Base-by-base conservation (phyloP, 164 flowering plant genomes). In the Chimonanthus praecox region DNA sequence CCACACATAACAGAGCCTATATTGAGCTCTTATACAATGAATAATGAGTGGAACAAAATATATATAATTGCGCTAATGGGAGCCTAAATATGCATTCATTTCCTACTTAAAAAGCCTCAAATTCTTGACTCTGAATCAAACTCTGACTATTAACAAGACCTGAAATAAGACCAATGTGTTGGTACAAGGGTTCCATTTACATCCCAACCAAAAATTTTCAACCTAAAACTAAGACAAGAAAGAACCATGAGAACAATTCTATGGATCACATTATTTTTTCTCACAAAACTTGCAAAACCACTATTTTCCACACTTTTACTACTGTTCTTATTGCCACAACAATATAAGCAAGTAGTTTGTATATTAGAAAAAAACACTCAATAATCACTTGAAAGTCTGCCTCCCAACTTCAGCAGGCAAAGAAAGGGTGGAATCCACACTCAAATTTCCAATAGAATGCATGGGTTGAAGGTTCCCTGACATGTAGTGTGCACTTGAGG, bases 371-470 rank as follows among this genome's bases (percentile, higher is more conserved):
- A 89, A 93, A 93, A 90, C 98, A 84, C 73, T 60, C 65, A 87
- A 33, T 33, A 33, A 88, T 85, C 97, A 73, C 84, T 88, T 88
- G 85, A 90, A 94, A 58, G 95, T 90, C 84, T 81, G 90, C 80
- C 95, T 87, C 74, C 95, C 99, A 74, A 89, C 80, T 9, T 79
- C 81, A 58, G 86, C 93, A 48, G 99, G 95, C 90, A 91, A 77
- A 43, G 97, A 95, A 72, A 82, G 78, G 8, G 92, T 78, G 4
- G 99, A 96, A 79, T 89, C 94, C 78, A 90, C 85, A 72, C 99
- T 95, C 81, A 82, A 2, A 72, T 90, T 87, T 7, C 89, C 92
- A 49, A 85, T 44, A 50, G 96, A 87, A 54, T 85, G 85, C 43
- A 79, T 18, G 54, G 93, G 77, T 66, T 80, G 80, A 58, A 79